A percentile compares a stretch with the other conserved stretches of the same genome.
phyloP scores from a whole-genome alignment of 192 early-diverging fungal species.

The Gryganskiella cystojenkinii region DNA sequence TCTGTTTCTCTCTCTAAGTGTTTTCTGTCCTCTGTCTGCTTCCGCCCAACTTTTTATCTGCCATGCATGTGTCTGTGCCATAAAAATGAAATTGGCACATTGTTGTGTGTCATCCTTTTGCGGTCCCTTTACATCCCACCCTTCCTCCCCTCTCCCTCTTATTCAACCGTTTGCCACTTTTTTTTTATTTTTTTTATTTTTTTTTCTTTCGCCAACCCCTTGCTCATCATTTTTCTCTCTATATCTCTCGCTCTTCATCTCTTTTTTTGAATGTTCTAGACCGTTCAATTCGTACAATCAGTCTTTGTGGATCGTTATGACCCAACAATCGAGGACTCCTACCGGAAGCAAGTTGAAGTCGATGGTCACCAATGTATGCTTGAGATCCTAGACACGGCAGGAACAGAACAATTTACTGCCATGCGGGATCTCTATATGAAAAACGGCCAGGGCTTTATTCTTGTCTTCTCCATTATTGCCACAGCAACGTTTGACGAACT shows the following conservation, averaged over 20 bases:
- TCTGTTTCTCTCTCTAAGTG: not conserved
- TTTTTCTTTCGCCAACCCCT: not conserved
- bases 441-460: conserved; percentile 89
- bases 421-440: conserved; percentile 93
- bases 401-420: conserved; percentile 71
- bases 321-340: conserved; percentile 93
- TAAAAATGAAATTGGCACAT: not conserved
- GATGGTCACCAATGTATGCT: conserved; percentile 85
- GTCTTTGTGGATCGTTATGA: conserved; percentile 95
- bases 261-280: conserved; percentile 36
- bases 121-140: too few species aligned
- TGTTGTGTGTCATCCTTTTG: too few species aligned
- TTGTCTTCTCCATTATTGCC: conserved; percentile 85
- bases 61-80: not conserved
- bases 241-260: not conserved
- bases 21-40: not conserved
- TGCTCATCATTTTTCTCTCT: not conserved
- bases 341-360: conserved; percentile 88
- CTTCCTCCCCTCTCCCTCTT: not conserved
- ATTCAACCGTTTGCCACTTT: too few species aligned
- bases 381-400: conserved; percentile 93
- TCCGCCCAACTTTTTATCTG: not conserved
- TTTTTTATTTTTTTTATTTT: not conserved
- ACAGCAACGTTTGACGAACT: conserved; percentile 83
- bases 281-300: conserved; percentile 93